Percentiles rank a stretch among this genome's conserved stretches.
These are phyloP conservation scores for Calonectria pauciramosa DNA, from an alignment of 2,329 filamentous ascomycete genomes.

Conservation along the genomic window DNA sequence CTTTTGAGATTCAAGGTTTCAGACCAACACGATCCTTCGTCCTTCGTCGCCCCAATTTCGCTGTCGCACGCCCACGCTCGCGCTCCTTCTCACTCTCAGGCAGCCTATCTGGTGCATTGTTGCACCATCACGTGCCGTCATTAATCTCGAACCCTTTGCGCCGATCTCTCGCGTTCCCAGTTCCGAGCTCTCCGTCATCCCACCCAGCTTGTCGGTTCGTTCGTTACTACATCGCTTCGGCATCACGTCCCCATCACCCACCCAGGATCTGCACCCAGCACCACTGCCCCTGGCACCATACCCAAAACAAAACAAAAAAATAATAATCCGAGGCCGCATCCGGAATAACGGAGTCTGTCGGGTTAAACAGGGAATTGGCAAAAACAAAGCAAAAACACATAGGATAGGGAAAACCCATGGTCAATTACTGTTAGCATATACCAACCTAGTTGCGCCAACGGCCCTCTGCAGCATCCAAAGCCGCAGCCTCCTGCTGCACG, in stretches of 20 bases:
- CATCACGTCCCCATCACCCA: constrained; percentile 11
- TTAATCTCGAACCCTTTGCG: constrained; percentile 12
- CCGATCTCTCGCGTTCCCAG: neutral
- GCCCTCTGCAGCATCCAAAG: constrained; percentile 13
- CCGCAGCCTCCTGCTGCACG: constrained; percentile 3
- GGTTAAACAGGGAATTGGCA: neutral
- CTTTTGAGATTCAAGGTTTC: constrained; percentile 13
- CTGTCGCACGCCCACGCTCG: neutral
- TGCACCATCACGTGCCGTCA: constrained; percentile 18
- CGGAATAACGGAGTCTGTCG: neutral
- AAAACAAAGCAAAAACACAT: neutral
- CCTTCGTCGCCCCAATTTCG: neutral
- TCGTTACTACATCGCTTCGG: neutral
- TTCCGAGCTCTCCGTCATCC: constrained; percentile 10
- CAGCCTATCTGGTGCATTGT: neutral
- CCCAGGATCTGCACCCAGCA: constrained; percentile 1
- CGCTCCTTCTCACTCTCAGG: neutral
- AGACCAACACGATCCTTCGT: neutral
- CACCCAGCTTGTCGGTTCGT: neutral
- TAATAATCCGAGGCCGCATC: neutral
- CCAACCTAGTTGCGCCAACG: constrained; percentile 7
- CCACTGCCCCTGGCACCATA: neutral
- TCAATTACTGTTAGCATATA: constrained; percentile 1
- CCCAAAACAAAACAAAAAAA: constrained; percentile 1
- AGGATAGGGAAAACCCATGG: neutral